Evolutionary conservation across 192 early-diverging fungal genomes (phyloP).

Genomic region (Gonapodya prolifera): DNA sequence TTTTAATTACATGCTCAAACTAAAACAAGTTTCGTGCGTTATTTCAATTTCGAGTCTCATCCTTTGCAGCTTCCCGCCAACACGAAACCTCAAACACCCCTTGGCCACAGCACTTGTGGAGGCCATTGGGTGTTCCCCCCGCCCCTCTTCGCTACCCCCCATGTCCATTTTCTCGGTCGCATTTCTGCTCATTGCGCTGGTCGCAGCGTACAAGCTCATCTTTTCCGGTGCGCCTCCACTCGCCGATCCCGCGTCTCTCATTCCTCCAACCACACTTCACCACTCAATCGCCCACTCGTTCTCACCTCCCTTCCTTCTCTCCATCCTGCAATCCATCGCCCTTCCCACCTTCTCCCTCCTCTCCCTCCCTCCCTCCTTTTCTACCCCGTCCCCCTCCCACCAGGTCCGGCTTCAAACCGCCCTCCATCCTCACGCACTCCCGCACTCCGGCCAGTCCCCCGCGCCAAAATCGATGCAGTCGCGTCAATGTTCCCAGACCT

Average conservation of each 20-base stretch:
- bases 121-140: too few relatives aligned
- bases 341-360: background rate
- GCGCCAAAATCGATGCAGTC: background rate
- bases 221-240: background rate
- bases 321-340: too few relatives aligned
- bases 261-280: too few relatives aligned
- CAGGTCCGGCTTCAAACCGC: background rate
- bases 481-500: background rate
- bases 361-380: background rate
- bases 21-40: too few relatives aligned
- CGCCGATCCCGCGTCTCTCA: background rate
- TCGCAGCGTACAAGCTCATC: background rate
- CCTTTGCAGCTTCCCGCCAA: too few relatives aligned
- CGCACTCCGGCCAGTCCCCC: background rate
- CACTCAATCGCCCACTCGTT: background rate
- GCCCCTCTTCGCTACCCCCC: too few relatives aligned
- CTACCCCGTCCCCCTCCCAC: background rate
- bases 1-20: too few relatives aligned
- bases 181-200: background rate
- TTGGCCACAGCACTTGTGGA: too few relatives aligned
- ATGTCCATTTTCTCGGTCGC: background rate
- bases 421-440: background rate
- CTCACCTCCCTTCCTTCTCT: background rate
- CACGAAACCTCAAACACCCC: too few relatives aligned
- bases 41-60: too few relatives aligned